Conservation (phyloP, 306 rosid genomes). For the Lathyrus oleraceus region DNA sequence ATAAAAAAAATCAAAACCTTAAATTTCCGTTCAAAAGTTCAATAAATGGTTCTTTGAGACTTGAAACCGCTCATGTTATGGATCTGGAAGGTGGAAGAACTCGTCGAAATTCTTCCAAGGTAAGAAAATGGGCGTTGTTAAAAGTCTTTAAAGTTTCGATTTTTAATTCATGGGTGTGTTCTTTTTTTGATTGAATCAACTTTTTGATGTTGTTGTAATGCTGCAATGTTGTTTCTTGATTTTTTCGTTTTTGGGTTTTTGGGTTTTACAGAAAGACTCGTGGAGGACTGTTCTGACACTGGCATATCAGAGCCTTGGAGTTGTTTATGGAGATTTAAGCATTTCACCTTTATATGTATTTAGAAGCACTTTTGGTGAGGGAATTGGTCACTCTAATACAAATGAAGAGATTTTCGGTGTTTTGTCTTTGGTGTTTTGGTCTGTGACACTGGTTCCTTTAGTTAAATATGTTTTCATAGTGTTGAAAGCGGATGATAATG, state of each 20-base stretch:
- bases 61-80: constrained; percentile 53
- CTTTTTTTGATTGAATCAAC: constrained; percentile 20
- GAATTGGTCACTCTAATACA: constrained; percentile 55
- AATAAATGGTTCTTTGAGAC: constrained; percentile 46
- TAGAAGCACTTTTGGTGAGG: constrained; percentile 77
- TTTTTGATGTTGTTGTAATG: constrained; percentile 28
- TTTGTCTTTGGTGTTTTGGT: constrained; percentile 90
- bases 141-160: constrained; percentile 26
- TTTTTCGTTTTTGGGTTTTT: not conserved
- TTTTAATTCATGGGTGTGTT: constrained; percentile 8
- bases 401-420: constrained; percentile 87
- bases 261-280: constrained; percentile 59
- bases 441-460: constrained; percentile 76
- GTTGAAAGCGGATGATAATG: constrained; percentile 87
- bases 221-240: not conserved
- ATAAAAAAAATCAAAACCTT: not conserved
- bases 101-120: constrained; percentile 55
- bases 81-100: constrained; percentile 71
- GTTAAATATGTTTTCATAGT: constrained; percentile 87
- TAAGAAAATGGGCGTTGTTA: constrained; percentile 37
- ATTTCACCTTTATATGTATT: constrained; percentile 87
- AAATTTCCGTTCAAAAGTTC: not conserved
- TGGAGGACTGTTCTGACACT: constrained; percentile 77
- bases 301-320: constrained; percentile 96
- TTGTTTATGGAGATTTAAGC: constrained; percentile 96